Evolutionary conservation across 768 basidiomycete genomes (phyloP), one percentile per base, ranked within the genome.

Genomic region (Multifurca ochricompacta): DNA sequence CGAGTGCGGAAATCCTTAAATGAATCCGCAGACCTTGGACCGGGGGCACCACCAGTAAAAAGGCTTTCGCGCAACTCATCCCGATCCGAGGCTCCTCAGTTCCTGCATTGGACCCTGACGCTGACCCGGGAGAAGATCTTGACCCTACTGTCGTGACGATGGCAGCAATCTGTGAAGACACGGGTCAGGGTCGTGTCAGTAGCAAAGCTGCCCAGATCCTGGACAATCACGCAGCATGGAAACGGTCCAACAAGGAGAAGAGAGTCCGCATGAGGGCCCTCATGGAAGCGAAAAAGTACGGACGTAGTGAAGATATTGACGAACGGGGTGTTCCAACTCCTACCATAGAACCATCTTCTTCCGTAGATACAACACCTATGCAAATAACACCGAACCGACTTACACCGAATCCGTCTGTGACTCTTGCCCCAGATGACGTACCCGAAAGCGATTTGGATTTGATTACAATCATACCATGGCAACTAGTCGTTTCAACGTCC

Each of bases 111-210:
- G 80, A 83, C 64, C 71, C 76, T 23, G 71, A 75, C 48, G 80
- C 79, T 0, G 78, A 80, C 64, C 82, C 85, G 4, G 87, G 87
- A 19, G 86, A 87, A 63, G 82, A 85, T 31, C 69, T 91, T 43
- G 88, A 91, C 60, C 88, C 88, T n/a, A 90, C 87, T 0, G 71
- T 78, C 7, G 71, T 87, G n/a, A 90, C 87, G 5, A 91, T 91
- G 88, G 85, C 87, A 14, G 68, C 80, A 0, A 73, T 91, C 4
- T 91, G 90, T 65, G 77, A 73, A 30, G 90, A 92, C 63, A 84
- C 77, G 0, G 88, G 88, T 9, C 80, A 82, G 59, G 90, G 90
- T 6, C 79, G 89, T 36, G 74, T 91, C 45, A 89, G 87, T 63
- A 83, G 79, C 62, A 90, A 85, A 66, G 87, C 85, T 1, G 73